Evolutionary conservation across 495 filamentous ascomycete species (phyloP), one percentile per base, ranked within the genome.

Genomic region (Gamarada debralockiae): DNA sequence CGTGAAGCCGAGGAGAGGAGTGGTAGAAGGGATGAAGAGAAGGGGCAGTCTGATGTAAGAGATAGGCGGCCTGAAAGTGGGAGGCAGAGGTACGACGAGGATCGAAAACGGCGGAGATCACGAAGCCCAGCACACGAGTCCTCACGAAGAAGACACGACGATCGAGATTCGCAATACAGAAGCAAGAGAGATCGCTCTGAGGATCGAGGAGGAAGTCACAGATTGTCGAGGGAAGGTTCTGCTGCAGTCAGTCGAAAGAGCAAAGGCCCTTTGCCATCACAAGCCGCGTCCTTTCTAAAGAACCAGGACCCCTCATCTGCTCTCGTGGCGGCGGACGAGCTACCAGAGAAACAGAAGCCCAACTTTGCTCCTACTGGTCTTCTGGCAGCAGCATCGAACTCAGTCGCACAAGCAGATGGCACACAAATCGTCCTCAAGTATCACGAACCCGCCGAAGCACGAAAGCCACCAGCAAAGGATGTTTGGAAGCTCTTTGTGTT

Each of bases 401-500:
- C 89, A 1, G 75, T 96, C 6, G 67, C 78, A 45, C 74, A 80
- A 54, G 83, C 82, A n/a, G 76, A 82, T 61, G 83, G 82, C 21
- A 78, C 74, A 25, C 70, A 75, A 2, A 80, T 95, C 40, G 84
- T 89, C 2, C 74, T 99, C 18, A 97, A 97, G 73, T 97, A 99
- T 72, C 84, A 96, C 67, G 93, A 99, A 69, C 93, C 93, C 3
- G 74, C 90, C 17, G 93, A 97, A 70, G 87, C 91, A 18, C 88
- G 93, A 50, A 95, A 95, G 51, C 89, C 93, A 0, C 80, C 92
- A 0, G 60, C 84, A 0, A 84, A 84, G 41, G 81, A 90, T 57
- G 72, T 80, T 29, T 97, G 91, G 90, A 87, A 89, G 36, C 70
- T 99, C 27, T 99, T 95, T 64, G 80, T 96, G 15, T 99, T 99